Base-by-base conservation (phyloP, 345 rosid species). In the Populus pruinosa region DNA sequence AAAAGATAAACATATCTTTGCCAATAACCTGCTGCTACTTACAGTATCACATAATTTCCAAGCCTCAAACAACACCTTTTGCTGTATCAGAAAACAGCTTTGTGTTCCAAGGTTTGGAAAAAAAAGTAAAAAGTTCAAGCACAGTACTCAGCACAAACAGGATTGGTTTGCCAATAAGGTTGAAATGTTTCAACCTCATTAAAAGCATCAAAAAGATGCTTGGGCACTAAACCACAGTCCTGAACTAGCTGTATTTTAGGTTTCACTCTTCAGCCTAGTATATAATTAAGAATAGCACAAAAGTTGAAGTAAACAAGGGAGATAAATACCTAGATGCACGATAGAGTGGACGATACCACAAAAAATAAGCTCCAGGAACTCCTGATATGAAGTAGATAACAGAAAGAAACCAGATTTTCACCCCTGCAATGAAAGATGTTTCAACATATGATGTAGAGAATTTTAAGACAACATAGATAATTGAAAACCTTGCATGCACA, bases 341-440 rank as follows among this genome's bases (percentile, higher is more conserved):
- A 85, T 93, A 96, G 50, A 96, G 93, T 55, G 98, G 99, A 18
- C 97, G 97, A 83, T 94, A 96, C 98, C 85, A 82, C 79, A 82
- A 75, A 62, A 82, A 17, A 27, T 82, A 82, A 50, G 79, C 79
- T 47, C 85, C 97, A 3, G 99, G 99, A 68, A 90, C 99, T 82
- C 97, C 97, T 0, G 93, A 43, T 83, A 94, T 86, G 91, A 96
- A 94, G 92, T 90, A 96, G 85, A 94, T 96, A 44, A 92, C 5
- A 16, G 98, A 89, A 71, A 96, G 97, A 84, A 96, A 91, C 99
- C 99, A 96, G 80, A 94, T 94, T 70, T 81, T 94, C 76, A 90
- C 97, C 69, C 89, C 99, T 96, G 80, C 70, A 85, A 79, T 61
- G 71, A 6, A 64, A 69, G 25, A 79, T 43, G 31, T 29, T 23